Evolutionary conservation across 306 rosid species (phyloP), one percentile per base, ranked within the genome.

Genomic region (Abrus pulchellus): DNA sequence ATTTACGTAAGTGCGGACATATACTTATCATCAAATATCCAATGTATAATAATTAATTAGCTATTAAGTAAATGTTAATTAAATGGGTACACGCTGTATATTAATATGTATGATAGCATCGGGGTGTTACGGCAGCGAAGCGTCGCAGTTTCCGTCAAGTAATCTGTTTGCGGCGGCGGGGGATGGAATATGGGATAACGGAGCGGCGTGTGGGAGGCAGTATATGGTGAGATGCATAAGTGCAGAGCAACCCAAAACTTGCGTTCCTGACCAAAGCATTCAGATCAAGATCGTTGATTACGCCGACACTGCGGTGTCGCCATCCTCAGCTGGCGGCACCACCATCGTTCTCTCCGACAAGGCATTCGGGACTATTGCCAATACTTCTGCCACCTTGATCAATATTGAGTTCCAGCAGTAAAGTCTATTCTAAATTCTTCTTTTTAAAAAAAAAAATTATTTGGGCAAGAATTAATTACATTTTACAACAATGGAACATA

Each of bases 151-250:
- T 27, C 98, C 98, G 30, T 71, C 98, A 3, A 91, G 90, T 73
- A 91, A 91, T 59, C 63, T 91, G 72, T 91, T 93, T 11, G 98
- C 82, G 64, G 92, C 88, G 50, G 94, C 94, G 0, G 94, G 92
- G 32, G 97, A 93, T 7, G 97, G 92, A 68, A 89, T 93, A 59
- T 93, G 98, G 98, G 97, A 93, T 66, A 93, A 93, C 54, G 98
- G 98, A 13, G 98, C 98, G 1, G 87, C 97, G 0, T 93, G 98
- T 61, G 98, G 98, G 33, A 91, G 98, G 70, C 89, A 93, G 78
- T 93, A 91, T 34, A 33, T 84, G 66, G 97, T 91, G 48, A 87
- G 98, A 14, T 93, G 98, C 74, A 85, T 93, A 8, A 90, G 98
- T 65, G 97, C 98, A 0, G 86, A 89, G 49, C 6, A 56, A 56